Base-by-base conservation (phyloP, 108 stramenopile genomes). In the Pseudonitzschia delicatissima region DNA sequence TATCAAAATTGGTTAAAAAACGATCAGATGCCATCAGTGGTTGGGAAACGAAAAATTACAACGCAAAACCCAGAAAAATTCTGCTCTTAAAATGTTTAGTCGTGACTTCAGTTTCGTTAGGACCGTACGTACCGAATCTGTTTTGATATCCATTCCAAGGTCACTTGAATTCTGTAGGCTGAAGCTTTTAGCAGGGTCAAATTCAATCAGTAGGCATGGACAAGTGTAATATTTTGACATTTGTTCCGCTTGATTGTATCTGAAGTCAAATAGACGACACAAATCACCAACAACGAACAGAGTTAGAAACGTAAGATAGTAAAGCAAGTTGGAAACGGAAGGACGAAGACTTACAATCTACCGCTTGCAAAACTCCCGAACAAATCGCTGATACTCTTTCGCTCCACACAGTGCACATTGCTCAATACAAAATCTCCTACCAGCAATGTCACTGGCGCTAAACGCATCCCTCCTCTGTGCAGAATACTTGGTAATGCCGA, bases 351-450 rank as follows among this genome's bases (percentile, higher is more conserved):
- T 74, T 82, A 96, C 26, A 99, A 78, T 44, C 98, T 67, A n/a
- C 98, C 97, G 42, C 86, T 91, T 1, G 82, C 84, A 73, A 99
- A 95, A 32, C 89, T 91, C 9, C 93, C 93, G 78, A 91, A 96
- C 49, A 99, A 74, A 74, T 99, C 98, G 61, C 91, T 82, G 47
- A 99, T 82, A 58, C 88, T 87, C 80, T 99, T 99, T 39, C 98
- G 71, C 69, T 99, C 98, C 0, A 99, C 83, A 51, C 96, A 96
- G 47, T 98, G 87, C 17, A 98, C 95, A 62, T 95, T 97, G 62
- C 96, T 87, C 52, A 99, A 74, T 4, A 99, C 92, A 59, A 92
- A 99, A 75, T 99, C 98, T 5, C 98, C 97, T 5, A 99, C 94
- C 17, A 81, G 81, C 11, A 99, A 73, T 23, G 97, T 98, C 25